Evolutionary conservation across 2,329 filamentous ascomycete species (phyloP).

Genomic region (Clonostachys solani): DNA sequence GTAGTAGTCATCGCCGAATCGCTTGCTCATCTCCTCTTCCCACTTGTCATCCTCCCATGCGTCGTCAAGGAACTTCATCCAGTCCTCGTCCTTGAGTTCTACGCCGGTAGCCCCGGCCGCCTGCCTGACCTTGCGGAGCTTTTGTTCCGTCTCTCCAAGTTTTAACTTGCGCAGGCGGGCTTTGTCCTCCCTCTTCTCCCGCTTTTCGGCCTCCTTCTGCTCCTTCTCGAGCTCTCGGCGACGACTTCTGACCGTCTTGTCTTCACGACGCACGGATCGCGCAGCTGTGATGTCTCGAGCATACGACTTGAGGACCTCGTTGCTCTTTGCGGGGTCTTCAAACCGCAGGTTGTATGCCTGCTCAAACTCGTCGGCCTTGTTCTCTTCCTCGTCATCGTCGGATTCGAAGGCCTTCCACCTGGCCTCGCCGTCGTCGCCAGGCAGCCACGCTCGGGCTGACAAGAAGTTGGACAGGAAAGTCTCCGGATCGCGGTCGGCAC

Average conservation of each 20-base stretch:
- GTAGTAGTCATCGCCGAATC: constrained; percentile 91
- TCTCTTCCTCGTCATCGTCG: constrained; percentile 79
- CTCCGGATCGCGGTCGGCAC: constrained; percentile 86
- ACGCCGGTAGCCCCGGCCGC: constrained; percentile 76
- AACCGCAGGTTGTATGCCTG: constrained; percentile 94
- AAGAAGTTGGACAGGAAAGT: constrained; percentile 94
- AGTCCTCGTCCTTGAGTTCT: constrained; percentile 68
- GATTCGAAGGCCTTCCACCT: constrained; percentile 84
- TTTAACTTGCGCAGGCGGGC: constrained; percentile 82
- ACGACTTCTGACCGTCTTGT: constrained; percentile 71
- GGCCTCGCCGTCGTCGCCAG: constrained; percentile 47
- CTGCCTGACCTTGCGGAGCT: constrained; percentile 82
- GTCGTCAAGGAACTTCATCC: constrained; percentile 78
- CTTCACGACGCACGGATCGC: constrained; percentile 82
- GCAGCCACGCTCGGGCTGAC: constrained; percentile 85
- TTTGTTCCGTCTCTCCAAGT: constrained; percentile 84
- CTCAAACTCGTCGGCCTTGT: constrained; percentile 82
- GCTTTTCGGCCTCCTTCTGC: constrained; percentile 74
- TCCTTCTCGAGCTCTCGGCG: constrained; percentile 74
- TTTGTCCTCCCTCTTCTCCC: constrained; percentile 72
- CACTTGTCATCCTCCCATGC: constrained; percentile 87
- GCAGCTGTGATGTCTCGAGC: constrained; percentile 79
- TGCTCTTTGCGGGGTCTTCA: constrained; percentile 83
- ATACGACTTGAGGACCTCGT: constrained; percentile 84
- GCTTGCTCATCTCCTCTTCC: constrained; percentile 84